Evolutionary conservation across 1,284 basidiomycete genomes (phyloP), one percentile per base, ranked within the genome.

Genomic region (Sphagnurus paluster): DNA sequence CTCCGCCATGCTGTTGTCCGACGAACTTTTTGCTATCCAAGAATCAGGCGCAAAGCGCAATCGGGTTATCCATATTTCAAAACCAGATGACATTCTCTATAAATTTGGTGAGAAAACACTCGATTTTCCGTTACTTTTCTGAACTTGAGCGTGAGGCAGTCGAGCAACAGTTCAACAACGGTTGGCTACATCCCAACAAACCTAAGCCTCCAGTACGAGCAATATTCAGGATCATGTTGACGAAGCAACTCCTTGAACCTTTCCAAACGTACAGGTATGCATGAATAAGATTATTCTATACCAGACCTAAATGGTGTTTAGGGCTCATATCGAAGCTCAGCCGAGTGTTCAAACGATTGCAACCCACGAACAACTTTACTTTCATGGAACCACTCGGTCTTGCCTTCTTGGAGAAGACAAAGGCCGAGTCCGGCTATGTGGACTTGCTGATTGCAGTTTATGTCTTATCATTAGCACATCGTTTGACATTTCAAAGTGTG

Each of bases 121-220:
- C 33, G 17, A 40, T 17, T 19, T 19, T 30, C 28, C 38, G n/a
- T 17, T 6, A 11, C 4, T 30, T 24, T 40, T 26, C 25, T 33
- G 13, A 33, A 33, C 3, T 33, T 33, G 13, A 33, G n/a, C 28
- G 11, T 13, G 28, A 14, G 2, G 2, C 13, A 83, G 82, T 82
- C 5, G 70, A 72, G 51, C 67, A 65, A 20, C 63, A 75, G 35
- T 83, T 84, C 52, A 53, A 64, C 40, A 72, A 70, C 49, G 77
- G 76, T 26, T 84, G 81, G 81, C 71, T 66, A 42, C 82, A 84
- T 57, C 69, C 72, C 1, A 66, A 76, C 44, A 84, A 81, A 56
- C 52, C 62, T 7, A 68, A 60, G 43, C 82, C 79, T 4, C 62
- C 65, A n/a, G 61, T 84, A 21, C 72, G 71, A 32, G 68, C 69